phyloP scores from a whole-genome alignment of 441 rosid species.

The Populus hybrid region DNA sequence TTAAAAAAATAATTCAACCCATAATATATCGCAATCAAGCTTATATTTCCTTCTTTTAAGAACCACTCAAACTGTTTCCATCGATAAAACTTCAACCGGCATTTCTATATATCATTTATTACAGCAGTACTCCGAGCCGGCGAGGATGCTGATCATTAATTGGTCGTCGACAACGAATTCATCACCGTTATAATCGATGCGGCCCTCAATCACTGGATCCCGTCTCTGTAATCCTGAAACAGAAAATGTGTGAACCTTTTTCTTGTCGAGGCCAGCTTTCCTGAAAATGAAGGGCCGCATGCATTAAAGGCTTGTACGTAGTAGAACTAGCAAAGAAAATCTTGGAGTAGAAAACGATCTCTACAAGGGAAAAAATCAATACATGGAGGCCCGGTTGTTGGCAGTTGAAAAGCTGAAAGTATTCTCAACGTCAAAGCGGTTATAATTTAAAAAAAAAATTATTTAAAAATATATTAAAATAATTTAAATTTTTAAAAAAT shows the following conservation, averaged over 20 bases:
- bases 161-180: background rate
- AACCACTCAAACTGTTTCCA: background rate
- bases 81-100: background rate
- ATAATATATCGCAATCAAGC: too few relatives aligned
- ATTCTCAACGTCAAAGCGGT: too few relatives aligned
- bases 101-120: too few relatives aligned
- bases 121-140: background rate
- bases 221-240: background rate
- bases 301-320: background rate
- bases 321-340: background rate
- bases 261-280: background rate
- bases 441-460: too few relatives aligned
- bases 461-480: too few relatives aligned
- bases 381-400: too few relatives aligned
- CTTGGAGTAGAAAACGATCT: background rate
- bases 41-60: too few relatives aligned
- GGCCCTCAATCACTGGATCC: too few relatives aligned
- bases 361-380: too few relatives aligned
- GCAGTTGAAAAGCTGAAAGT: too few relatives aligned
- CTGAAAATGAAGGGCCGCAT: background rate
- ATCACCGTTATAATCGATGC: background rate
- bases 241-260: background rate
- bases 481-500: too few relatives aligned
- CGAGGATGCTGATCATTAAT: background rate
- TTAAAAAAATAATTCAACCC: too few relatives aligned